Percentiles rank a stretch among this genome's conserved stretches.
These are phyloP conservation scores for Xylariales sp. DNA, from an alignment of 2,329 filamentous ascomycete species.

Conservation along the genomic window DNA sequence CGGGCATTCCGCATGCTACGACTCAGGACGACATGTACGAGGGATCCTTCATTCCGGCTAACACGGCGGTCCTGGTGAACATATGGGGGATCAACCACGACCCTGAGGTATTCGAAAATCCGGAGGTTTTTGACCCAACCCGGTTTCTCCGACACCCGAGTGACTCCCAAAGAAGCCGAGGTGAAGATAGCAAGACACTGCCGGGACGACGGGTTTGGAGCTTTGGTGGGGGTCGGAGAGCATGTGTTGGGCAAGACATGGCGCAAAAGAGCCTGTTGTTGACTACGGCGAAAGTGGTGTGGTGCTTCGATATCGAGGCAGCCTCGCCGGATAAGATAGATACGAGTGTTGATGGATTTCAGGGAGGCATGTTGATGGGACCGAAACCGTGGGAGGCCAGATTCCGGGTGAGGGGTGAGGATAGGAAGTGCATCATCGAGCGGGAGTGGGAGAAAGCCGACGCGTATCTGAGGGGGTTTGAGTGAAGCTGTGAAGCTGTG, in stretches of 20 bases:
- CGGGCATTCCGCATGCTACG: conserved; percentile 55
- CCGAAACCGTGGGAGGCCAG: conserved; percentile 40
- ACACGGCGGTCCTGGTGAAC: conserved; percentile 57
- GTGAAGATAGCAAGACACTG: conserved; percentile 1
- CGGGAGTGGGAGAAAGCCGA: conserved; percentile 37
- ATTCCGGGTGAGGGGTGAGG: conserved; percentile 39
- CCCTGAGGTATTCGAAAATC: conserved; percentile 34
- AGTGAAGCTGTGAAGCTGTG: conserved; percentile 16
- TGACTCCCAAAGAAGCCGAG: conserved; percentile 26
- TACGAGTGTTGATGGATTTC: conserved; percentile 44
- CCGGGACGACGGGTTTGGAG: conserved; percentile 50
- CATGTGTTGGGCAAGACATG: conserved; percentile 62
- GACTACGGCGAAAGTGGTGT: conserved; percentile 57
- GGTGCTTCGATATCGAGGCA: conserved; percentile 58
- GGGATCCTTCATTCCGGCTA: conserved; percentile 60
- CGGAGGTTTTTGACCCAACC: conserved; percentile 36
- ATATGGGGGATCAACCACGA: conserved; percentile 50
- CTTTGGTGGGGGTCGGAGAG: conserved; percentile 61
- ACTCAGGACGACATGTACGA: conserved; percentile 57
- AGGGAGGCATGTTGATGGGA: conserved; percentile 37
- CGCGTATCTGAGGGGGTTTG: conserved; percentile 32
- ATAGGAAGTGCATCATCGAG: conserved; percentile 33
- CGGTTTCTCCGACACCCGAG: conserved; percentile 35
- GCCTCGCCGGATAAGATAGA: conserved; percentile 39
- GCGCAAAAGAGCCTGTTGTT: conserved; percentile 58